Base-by-base conservation (phyloP, 306 rosid genomes). In the Vigna nakashimae region DNA sequence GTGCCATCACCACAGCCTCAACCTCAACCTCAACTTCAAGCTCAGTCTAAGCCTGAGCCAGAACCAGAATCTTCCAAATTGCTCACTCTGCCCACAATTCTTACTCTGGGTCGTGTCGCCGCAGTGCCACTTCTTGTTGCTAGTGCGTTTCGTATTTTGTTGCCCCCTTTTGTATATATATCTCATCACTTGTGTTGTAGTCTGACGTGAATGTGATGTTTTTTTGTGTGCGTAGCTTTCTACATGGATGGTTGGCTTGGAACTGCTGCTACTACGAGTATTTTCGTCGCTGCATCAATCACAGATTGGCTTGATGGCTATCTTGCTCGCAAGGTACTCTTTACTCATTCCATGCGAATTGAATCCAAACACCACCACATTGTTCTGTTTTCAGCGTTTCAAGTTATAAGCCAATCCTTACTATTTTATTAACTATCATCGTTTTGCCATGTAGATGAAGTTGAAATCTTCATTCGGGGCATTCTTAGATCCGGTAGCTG, bases 231-330 rank as follows among this genome's bases (percentile, higher is more conserved):
- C 32, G 59, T 83, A 96, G 99, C 99, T 26, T 96, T 96, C 82
- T 93, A 91, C 18, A 68, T 89, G 70, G 94, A 96, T 67, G 90
- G 88, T 80, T 83, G 94, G 92, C 87, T 90, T 76, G 99, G 98
- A 77, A 84, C 96, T 3, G 87, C 90, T 8, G 89, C 96, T 32
- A 91, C 99, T 8, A 93, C 99, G 2, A 85, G 88, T 72, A 92
- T 96, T 76, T 96, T 96, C 77, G 76, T 93, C 0, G 86, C 84
- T 45, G 99, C 98, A 12, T 90, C 99, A 9, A 63, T 90, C 79
- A 96, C 99, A 0, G 99, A 96, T 81, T 96, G 99, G 99, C 99
- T 96, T 45, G 99, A 96, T 86, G 99, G 99, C 14, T 96, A 96
- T 79, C 75, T 96, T 83, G 98, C 99, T 79, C 91, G 99, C 82